Percentiles rank a stretch among this genome's conserved stretches.
Evolutionary conservation across 2,329 filamentous ascomycete species (phyloP).

Genomic region (Diaporthe caulivora): DNA sequence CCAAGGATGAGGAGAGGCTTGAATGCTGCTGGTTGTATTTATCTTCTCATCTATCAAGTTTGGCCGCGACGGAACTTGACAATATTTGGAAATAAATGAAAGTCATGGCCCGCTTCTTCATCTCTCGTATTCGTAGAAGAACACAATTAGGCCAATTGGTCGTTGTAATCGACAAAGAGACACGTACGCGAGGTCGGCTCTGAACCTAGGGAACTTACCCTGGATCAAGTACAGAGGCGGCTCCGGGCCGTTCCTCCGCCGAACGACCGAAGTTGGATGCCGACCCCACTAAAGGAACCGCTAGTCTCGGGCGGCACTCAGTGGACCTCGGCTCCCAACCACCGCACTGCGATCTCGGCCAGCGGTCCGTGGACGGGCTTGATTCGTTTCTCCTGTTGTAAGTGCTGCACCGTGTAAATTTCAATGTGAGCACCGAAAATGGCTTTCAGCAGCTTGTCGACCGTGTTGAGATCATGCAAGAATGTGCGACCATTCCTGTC

Average conservation of each 20-base stretch:
- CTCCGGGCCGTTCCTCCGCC: constrained; percentile 16
- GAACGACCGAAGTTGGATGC: neutral
- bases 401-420: neutral
- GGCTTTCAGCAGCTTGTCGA: constrained; percentile 19
- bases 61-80: neutral
- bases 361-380: neutral
- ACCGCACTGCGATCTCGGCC: constrained; percentile 9
- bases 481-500: constrained; percentile 2
- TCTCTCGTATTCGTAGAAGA: neutral
- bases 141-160: neutral
- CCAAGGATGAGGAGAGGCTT: neutral
- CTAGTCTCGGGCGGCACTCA: neutral
- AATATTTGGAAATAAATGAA: constrained; percentile 10
- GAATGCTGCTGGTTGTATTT: neutral
- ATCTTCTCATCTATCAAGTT: neutral
- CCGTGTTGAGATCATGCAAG: constrained; percentile 1
- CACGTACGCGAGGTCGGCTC: neutral
- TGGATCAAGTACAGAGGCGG: neutral
- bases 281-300: constrained; percentile 12
- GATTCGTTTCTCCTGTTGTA: neutral
- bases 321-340: constrained; percentile 34
- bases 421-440: constrained; percentile 10
- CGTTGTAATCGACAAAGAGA: neutral
- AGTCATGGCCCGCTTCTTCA: neutral
- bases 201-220: neutral